Conservation (phyloP, 768 basidiomycete genomes). For the Hemileccinum rubropunctum region DNA sequence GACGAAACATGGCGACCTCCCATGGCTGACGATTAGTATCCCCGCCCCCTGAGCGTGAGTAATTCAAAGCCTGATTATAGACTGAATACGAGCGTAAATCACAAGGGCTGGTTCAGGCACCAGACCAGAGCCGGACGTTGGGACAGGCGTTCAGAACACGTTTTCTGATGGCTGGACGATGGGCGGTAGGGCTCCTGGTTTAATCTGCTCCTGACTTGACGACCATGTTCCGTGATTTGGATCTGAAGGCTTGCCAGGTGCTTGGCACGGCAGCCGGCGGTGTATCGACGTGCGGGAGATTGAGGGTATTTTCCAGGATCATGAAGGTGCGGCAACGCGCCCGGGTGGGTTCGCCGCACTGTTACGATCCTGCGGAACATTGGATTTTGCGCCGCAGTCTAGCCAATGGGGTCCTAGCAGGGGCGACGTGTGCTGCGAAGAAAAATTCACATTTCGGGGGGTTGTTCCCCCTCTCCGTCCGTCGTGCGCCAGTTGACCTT, state of each 20-base stretch:
- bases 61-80: too few relatives aligned
- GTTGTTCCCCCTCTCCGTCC: too few relatives aligned
- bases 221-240: neutral
- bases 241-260: neutral
- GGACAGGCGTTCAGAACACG: neutral
- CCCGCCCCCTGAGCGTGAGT: too few relatives aligned
- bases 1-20: neutral
- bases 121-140: too few relatives aligned
- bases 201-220: slow-evolving; percentile 1
- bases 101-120: too few relatives aligned
- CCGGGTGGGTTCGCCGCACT: neutral
- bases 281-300: neutral
- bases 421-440: neutral
- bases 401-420: too few relatives aligned
- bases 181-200: slow-evolving; percentile 7
- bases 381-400: neutral
- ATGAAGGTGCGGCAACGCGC: neutral
- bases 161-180: slow-evolving; percentile 4
- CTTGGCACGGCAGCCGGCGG: neutral
- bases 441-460: neutral
- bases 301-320: neutral
- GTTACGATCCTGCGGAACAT: neutral
- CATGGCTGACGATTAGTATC: neutral
- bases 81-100: too few relatives aligned
- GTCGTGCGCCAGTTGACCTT: too few relatives aligned